Percentiles rank a stretch among this genome's conserved stretches.
Evolutionary conservation across 2,329 filamentous ascomycete species (phyloP).

Genomic region (Cladobotryum protrusum): DNA sequence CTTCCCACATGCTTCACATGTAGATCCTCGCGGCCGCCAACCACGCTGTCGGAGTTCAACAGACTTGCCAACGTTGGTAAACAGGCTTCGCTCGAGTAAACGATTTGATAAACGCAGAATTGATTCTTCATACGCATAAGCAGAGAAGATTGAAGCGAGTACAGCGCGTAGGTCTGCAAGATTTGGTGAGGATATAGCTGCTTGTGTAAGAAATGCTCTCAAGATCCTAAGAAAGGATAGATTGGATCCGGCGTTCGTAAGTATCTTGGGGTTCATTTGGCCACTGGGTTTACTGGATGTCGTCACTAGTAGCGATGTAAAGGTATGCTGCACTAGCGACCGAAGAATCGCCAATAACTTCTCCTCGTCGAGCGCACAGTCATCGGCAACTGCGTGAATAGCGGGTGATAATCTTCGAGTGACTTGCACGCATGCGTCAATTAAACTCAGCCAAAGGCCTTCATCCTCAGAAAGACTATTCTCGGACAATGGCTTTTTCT

Average conservation of each 20-base stretch:
- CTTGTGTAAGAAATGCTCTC: conserved; percentile 78
- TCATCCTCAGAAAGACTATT: conserved; percentile 47
- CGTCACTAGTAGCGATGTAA: conserved; percentile 75
- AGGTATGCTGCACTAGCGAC: conserved; percentile 79
- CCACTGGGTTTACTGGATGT: conserved; percentile 50
- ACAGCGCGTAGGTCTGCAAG: conserved; percentile 81
- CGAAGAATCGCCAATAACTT: conserved; percentile 64
- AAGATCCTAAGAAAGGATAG: conserved; percentile 83
- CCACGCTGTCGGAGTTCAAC: conserved; percentile 71
- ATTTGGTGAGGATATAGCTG: conserved; percentile 74
- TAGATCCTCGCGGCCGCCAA: conserved; percentile 81
- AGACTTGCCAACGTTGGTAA: conserved; percentile 72
- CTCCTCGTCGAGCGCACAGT: conserved; percentile 43
- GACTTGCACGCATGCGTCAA: conserved; percentile 55
- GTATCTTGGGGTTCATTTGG: conserved; percentile 27
- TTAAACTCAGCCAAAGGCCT: conserved; percentile 53
- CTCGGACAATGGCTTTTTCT: conserved; percentile 38
- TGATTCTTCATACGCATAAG: conserved; percentile 91
- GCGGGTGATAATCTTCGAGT: conserved; percentile 57
- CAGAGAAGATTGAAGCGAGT: conserved; percentile 82
- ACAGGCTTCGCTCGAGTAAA: conserved; percentile 82
- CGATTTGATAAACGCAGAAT: conserved; percentile 79
- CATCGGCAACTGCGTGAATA: conserved; percentile 33
- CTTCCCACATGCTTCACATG: conserved; percentile 78
- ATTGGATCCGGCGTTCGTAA: conserved; percentile 43